A percentile compares a stretch with the other conserved stretches of the same genome.
Evolutionary conservation across 2,329 filamentous ascomycete species (phyloP).

Genomic region (Didymella lethalis): DNA sequence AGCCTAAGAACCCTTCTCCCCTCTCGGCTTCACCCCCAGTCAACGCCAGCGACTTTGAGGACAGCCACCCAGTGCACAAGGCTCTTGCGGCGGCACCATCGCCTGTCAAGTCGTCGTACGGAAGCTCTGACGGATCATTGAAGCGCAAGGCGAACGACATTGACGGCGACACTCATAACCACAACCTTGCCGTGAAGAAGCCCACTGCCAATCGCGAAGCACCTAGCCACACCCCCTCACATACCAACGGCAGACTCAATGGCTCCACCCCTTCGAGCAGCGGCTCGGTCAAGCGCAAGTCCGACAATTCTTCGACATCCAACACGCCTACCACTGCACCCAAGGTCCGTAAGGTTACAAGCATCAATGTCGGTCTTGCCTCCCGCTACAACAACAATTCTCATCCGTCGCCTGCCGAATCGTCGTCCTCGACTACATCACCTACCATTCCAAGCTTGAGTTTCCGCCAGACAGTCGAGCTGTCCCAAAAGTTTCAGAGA

Average conservation of each 20-base stretch:
- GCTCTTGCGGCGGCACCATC: conserved; percentile 47
- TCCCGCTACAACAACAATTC: conserved; percentile 47
- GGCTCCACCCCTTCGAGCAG: conserved; percentile 41
- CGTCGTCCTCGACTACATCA: conserved; percentile 46
- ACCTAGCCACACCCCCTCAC: conserved; percentile 41
- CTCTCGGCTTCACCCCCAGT: conserved; percentile 68
- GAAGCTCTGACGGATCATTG: conserved; percentile 45
- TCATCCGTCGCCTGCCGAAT: conserved; percentile 45
- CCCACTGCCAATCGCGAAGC: conserved; percentile 41
- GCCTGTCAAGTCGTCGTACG: conserved; percentile 42
- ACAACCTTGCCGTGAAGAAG: conserved; percentile 46
- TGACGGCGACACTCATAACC: conserved; percentile 49
- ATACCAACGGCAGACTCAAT: conserved; percentile 39
- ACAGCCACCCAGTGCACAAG: conserved; percentile 53
- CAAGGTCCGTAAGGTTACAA: conserved; percentile 47
- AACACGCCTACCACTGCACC: conserved; percentile 37
- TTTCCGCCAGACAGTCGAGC: conserved; percentile 55
- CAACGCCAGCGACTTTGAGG: conserved; percentile 65
- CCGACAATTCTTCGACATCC: conserved; percentile 48
- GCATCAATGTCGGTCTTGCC: conserved; percentile 45
- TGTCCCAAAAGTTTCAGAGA: conserved; percentile 63
- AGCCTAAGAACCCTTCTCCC: conserved; percentile 68
- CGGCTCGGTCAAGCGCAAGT: conserved; percentile 56
- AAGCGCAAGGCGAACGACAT: conserved; percentile 54
- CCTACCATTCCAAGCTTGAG: conserved; percentile 47